Evolutionary conservation across 2,329 filamentous ascomycete genomes (phyloP), one percentile per base, ranked within the genome.

Genomic region (Colletotrichum siamense): DNA sequence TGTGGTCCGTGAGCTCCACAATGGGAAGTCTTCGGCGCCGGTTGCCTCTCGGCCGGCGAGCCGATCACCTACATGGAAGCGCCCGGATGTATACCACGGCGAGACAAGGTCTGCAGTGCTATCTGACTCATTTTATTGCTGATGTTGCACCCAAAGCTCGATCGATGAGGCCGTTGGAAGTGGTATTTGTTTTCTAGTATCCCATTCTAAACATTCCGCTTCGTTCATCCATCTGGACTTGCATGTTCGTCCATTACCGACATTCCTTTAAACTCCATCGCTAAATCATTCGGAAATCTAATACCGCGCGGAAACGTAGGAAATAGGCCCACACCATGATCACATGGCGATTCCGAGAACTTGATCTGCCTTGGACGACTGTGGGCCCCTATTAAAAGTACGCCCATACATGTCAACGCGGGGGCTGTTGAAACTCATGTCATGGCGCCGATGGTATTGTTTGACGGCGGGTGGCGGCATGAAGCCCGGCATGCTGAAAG

Each of bases 281-380:
- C 63, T 28, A 30, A 59, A 63, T 39, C 24, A 44, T 26, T 62
- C 15, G 62, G 57, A 65, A 26, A 8, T 30, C 28, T 28, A 49
- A 16, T 16, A n/a, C n/a, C 3, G 28, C 28, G 28, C 8, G 18
- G 9, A 44, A n/a, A 34, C 6, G 16, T 22, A 16, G n/a, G 32
- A 64, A 44, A 44, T 15, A 32, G 24, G 8, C 5, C 15, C 34
- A 44, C 8, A n/a, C 16, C 26, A 36, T 39, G 10, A 44, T 44
- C 9, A 76, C 8, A 76, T 36, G 8, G 74, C 74, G n/a, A 76
- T 76, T 8, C 74, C 70, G n/a, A 76, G 74, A 12, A 76, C n/a
- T 8, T 74, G 64, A 3, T 65, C 26, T 6, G 65, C 74, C 65
- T 76, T 76, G 6, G 64, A 39, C 59, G 70, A 69, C 15, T 55